A percentile compares a stretch with the other conserved stretches of the same genome.
Evolutionary conservation across 208 protist species (phyloP).

Genomic region (Trichomonas tenax): DNA sequence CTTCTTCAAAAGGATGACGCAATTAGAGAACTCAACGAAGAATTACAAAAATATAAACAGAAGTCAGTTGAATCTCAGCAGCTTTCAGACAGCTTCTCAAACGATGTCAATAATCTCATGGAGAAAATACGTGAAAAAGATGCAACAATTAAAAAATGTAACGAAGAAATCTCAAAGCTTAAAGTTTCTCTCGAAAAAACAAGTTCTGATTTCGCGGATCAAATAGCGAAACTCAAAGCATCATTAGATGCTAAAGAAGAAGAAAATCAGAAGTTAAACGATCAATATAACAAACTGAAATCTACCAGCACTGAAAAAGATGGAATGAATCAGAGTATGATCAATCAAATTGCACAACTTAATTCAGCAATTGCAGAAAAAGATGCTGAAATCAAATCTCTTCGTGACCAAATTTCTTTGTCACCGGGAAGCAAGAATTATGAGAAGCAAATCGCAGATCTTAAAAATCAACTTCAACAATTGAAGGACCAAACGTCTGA

Average conservation of each 20-base stretch:
- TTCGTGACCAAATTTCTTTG: neutral
- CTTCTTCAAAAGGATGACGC: neutral
- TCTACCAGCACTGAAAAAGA: neutral
- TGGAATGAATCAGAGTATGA: neutral
- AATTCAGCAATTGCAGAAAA: neutral
- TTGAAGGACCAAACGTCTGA: neutral
- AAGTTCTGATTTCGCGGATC: neutral
- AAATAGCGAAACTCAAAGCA: neutral
- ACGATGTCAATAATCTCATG: neutral
- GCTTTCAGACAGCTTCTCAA: neutral
- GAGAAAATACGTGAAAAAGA: neutral
- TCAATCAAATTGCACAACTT: neutral
- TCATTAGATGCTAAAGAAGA: neutral
- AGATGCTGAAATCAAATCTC: neutral
- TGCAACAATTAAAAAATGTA: neutral
- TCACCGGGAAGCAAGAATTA: neutral
- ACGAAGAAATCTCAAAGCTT: neutral
- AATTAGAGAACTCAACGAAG: neutral
- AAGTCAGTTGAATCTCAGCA: neutral
- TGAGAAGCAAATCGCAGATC: neutral
- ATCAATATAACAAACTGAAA: no score
- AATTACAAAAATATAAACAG: neutral
- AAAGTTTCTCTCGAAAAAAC: neutral
- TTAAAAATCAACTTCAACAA: neutral
- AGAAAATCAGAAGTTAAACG: neutral